Base-by-base conservation (phyloP, 768 basidiomycete species). In the Amanita rubescens region DNA sequence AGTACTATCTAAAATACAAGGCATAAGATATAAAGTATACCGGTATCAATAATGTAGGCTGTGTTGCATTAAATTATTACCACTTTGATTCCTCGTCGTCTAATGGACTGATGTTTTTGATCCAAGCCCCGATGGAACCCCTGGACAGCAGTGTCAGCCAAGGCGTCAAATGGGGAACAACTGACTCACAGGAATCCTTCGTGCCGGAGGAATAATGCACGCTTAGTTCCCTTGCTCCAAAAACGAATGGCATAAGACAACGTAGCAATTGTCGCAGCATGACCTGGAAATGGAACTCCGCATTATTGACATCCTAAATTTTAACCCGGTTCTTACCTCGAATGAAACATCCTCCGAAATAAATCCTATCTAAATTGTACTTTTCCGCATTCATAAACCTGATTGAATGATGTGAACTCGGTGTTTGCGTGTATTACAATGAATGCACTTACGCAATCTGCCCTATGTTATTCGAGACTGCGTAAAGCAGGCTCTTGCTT, bases 331-430 rank as follows among this genome's bases (percentile, higher is more conserved):
- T 27, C 43, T 38, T 60, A 92, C 91, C 95, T 76, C 96, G 80
- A 68, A 99, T 99, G 72, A 97, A 99, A 70, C 91, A 97, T 2
- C 96, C 96, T 22, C 96, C 94, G 76, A 98, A 99, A 74, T 97
- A 99, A 59, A 99, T 98, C 65, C 91, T 82, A 62, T 96, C 91
- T 55, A 99, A 69, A 60, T 90, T 85, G 68, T 98, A 96, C 74
- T 98, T 98, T 67, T 98, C 96, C 53, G 96, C 96, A 67, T 99
- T 98, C 96, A 99, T 98, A 69, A 94, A 97, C 44, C 92, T 95
- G 55, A 65, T 30, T 11, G 54, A 55, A 30, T 48, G 51, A 51
- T 25, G 19, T 19, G 44, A 30, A 53, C 44, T 44, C 45, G 48
- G 32, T 27, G 19, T 24, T 15, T 35, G 2, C 19, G 17, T 49